Evolutionary conservation across 2,329 filamentous ascomycete genomes (phyloP).

Genomic region (Aureobasidium vineae): DNA sequence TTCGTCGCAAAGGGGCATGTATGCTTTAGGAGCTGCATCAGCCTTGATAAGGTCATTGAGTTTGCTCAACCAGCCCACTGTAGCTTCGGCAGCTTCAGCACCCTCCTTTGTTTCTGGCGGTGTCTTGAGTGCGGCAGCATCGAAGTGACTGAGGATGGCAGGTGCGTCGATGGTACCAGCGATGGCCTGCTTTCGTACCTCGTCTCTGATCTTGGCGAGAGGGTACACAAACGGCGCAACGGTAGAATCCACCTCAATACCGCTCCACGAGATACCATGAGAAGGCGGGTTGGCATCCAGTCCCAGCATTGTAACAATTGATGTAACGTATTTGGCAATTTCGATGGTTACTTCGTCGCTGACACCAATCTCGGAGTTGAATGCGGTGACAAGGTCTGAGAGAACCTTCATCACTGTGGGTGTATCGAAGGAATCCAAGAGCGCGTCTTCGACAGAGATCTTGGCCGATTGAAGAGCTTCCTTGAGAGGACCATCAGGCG

Average conservation of each 20-base stretch:
- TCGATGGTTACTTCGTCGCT: constrained; percentile 51
- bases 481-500: constrained; percentile 36
- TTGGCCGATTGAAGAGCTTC: constrained; percentile 54
- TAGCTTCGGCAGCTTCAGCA: constrained; percentile 49
- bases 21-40: constrained; percentile 62
- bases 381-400: constrained; percentile 71
- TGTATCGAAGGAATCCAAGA: constrained; percentile 87
- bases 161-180: constrained; percentile 47
- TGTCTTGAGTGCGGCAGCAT: constrained; percentile 30
- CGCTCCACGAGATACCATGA: constrained; percentile 60
- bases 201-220: constrained; percentile 57
- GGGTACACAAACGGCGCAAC: constrained; percentile 63
- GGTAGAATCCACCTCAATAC: constrained; percentile 59
- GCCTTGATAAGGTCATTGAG: constrained; percentile 54
- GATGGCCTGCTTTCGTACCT: constrained; percentile 57
- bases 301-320: constrained; percentile 80
- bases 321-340: constrained; percentile 75
- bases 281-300: constrained; percentile 59
- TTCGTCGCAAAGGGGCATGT: constrained; percentile 73
- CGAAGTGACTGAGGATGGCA: constrained; percentile 33
- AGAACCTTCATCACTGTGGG: constrained; percentile 75
- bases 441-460: constrained; percentile 59
- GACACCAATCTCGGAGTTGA: constrained; percentile 59
- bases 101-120: constrained; percentile 25
- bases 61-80: constrained; percentile 58